Evolutionary conservation across 1,139 yeast genomes (phyloP), one percentile per base, ranked within the genome.

Genomic region (Citeromyces hawaiiensis): DNA sequence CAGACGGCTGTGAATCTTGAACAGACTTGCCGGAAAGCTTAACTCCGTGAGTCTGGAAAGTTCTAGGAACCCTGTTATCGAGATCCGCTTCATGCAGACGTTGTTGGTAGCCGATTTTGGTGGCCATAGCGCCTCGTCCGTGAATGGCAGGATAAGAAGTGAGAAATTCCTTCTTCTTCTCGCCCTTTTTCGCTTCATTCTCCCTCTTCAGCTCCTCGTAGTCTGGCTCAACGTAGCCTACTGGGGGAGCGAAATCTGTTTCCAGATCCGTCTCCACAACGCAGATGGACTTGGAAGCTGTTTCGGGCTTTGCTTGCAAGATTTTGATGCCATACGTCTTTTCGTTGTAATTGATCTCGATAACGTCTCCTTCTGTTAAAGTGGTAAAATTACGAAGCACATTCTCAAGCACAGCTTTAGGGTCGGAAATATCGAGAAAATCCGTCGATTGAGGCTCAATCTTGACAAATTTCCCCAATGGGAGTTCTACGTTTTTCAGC

Each of bases 221-320:
- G 41, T 56, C 59, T 3, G 60, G 60, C 54, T 91, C 98, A 23
- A 85, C 96, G 53, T 93, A 93, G 0, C 99, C 99, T 4, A 91
- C 96, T 0, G 98, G 99, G 3, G 98, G 95, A 2, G 97, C 98
- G 64, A 93, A 93, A 55, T 93, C 99, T 0, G 96, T 94, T 45
- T 85, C 94, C 47, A 93, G 69, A 63, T 93, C 98, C 0, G 98
- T 93, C 55, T 93, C 99, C 27, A 93, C 87, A 16, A 91, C 96
- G 66, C 97, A 91, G 15, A 91, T 79, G 45, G 94, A 83, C 37
- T 59, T 59, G 1, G 41, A 21, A 1, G 39, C 17, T 1, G 77
- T 66, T 39, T 81, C 86, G 0, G 99, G 99, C 50, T 85, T 85
- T 23, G 79, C 85, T 51, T 91, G 96, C 40, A 91, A 64, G 17